These are phyloP conservation scores for Capsicum rhomboideum DNA, from an alignment of 257 asterid species.

Conservation along the genomic window DNA sequence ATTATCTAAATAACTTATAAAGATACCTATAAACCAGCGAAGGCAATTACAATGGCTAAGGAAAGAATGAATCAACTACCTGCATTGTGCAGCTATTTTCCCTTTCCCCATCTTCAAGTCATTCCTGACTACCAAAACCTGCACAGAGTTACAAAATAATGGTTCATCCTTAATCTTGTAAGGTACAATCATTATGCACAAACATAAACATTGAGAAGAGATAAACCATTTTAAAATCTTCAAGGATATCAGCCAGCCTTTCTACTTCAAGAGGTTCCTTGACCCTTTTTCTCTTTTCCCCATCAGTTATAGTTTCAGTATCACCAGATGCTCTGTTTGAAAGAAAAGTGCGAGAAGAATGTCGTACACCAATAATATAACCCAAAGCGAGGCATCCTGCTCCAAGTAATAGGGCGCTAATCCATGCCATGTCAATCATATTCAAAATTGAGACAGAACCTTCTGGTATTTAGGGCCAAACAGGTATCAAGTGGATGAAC, in stretches of 20 bases:
- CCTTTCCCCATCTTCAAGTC: slow-evolving; percentile 99
- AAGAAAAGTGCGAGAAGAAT: slow-evolving; percentile 23
- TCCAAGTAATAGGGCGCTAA: slow-evolving; percentile 61
- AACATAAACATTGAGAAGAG: neutral
- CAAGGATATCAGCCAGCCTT: slow-evolving; percentile 74
- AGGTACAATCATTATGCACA: neutral
- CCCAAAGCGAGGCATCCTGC: slow-evolving; percentile 81
- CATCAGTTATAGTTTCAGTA: slow-evolving; percentile 16
- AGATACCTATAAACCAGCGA: neutral
- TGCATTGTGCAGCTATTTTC: slow-evolving; percentile 99
- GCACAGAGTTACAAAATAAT: slow-evolving; percentile 16
- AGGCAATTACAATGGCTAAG: neutral
- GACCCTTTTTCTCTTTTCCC: slow-evolving; percentile 36
- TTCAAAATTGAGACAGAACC: slow-evolving; percentile 28
- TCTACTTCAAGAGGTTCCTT: slow-evolving; percentile 63
- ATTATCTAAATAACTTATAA: neutral
- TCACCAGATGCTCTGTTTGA: slow-evolving; percentile 13
- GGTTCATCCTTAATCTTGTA: slow-evolving; percentile 2
- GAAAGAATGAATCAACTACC: slow-evolving; percentile 27
- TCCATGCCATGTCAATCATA: slow-evolving; percentile 74
- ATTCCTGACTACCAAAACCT: slow-evolving; percentile 98
- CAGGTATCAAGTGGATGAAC: neutral
- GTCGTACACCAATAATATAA: slow-evolving; percentile 55
- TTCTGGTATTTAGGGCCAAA: slow-evolving; percentile 22
- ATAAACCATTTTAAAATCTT: slow-evolving; percentile 86